Evolutionary conservation across 306 rosid genomes (phyloP), one percentile per base, ranked within the genome.

Genomic region (Prosopis cineraria): DNA sequence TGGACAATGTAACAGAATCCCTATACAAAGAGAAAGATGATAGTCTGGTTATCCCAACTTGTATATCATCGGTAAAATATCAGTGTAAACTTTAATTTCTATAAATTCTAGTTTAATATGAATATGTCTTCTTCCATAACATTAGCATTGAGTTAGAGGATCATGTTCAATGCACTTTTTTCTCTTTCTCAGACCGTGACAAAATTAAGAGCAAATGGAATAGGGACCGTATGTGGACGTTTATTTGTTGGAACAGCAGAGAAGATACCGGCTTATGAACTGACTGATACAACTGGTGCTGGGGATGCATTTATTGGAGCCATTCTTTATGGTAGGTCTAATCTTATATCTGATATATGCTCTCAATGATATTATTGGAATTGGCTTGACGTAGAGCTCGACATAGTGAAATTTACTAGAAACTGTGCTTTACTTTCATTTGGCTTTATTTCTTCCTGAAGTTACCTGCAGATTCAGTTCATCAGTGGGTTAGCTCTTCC

Each of bases 271-370:
- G 90, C 87, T 20, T 79, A 87, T 73, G 97, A 95, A 73, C 87
- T 95, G 34, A 40, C 84, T 7, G 99, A 93, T 81, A 87, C 99
- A 47, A 93, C 99, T 31, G 99, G 98, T 74, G 98, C 97, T 34
- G 99, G 99, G 72, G 99, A 95, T 87, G 90, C 97, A 74, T 95
- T 95, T 80, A 90, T 91, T 63, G 99, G 99, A 76, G 99, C 98
- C 13, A 85, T 93, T 79, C 77, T 95, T 66, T 95, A 91, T 84
- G 97, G 99, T 94, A 85, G 45, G 86, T 70, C 55, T 47, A 65
- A 52, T 56, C 77, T 29, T 70, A 47, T 12, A 70, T 76, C 43
- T 34, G 31, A 67, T 29, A 48, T 44, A 50, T 14, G 60, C 60
- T 59, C 43, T 52, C 13, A 17, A 37, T 56, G 62, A 48, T 60